Conservation (phyloP, 352 stramenopile genomes). For the Globisporangium apiculatum region DNA sequence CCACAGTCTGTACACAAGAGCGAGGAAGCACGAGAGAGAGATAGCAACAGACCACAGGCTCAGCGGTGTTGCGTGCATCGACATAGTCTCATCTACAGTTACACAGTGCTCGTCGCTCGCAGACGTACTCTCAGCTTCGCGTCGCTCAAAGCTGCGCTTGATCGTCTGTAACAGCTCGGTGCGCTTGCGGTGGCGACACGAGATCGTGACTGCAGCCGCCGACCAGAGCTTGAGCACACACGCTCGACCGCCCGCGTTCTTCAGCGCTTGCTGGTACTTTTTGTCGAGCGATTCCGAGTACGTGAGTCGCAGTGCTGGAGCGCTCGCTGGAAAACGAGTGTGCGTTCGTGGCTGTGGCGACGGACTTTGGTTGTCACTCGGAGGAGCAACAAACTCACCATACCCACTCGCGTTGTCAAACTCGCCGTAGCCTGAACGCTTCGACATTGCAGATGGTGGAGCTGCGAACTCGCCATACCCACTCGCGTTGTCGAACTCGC, state of each 20-base stretch:
- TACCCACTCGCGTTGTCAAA: slow-evolving; percentile 35
- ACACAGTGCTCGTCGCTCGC: background rate
- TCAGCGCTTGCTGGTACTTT: slow-evolving; percentile 38
- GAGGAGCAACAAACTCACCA: slow-evolving; percentile 13
- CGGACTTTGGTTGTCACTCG: slow-evolving; percentile 1
- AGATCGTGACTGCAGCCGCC: slow-evolving; percentile 27
- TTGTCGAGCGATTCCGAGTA: slow-evolving; percentile 16
- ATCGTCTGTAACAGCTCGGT: slow-evolving; percentile 43
- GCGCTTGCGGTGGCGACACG: slow-evolving; percentile 31
- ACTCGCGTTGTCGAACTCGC: slow-evolving; percentile 19
- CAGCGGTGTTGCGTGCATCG: background rate
- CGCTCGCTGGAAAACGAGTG: background rate
- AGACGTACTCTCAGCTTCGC: slow-evolving; percentile 34
- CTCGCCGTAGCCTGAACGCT: slow-evolving; percentile 21
- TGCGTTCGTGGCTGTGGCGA: background rate
- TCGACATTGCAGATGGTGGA: slow-evolving; percentile 1
- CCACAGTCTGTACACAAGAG: slow-evolving; percentile 21
- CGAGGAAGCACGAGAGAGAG: background rate
- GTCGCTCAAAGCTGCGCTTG: slow-evolving; percentile 54
- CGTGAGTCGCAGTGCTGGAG: slow-evolving; percentile 10
- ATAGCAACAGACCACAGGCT: background rate
- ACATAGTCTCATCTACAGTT: background rate
- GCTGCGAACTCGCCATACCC: slow-evolving; percentile 22
- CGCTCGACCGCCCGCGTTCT: slow-evolving; percentile 23
- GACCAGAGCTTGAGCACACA: slow-evolving; percentile 27